Evolutionary conservation across 2,329 filamentous ascomycete species (phyloP), one percentile per base, ranked within the genome.

Genomic region (Lasiodiplodia sp.): DNA sequence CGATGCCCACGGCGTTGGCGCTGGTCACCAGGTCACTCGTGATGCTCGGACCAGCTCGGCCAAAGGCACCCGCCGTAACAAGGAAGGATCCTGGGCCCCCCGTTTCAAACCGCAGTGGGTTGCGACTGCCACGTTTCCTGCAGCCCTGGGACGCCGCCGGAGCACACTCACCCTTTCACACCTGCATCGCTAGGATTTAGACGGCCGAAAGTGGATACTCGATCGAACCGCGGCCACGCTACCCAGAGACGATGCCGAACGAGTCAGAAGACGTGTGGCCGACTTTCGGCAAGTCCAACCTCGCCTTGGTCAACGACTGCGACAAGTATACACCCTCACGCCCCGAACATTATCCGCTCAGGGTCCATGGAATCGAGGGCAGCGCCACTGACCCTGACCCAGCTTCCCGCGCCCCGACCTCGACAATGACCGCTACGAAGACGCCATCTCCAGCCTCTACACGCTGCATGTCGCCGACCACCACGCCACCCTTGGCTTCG

Each of bases 371-470:
- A 34, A 10, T 34, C 31, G 31, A 34, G 28, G 28, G 28, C 28
- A 28, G 28, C 28, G 28, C 6, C 23, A 31, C 25, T n/a, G 18
- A 31, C 21, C 31, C 49, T 21, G 18, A 40, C 23, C 4, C 52
- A 95, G 92, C 75, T 97, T 97, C 75, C 94, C 94, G 1, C 93
- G 96, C 80, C 85, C 86, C 68, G 85, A 90, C 67, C 84, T 83
- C 66, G 82, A 90, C 71, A 84, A 83, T 66, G 82, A 49, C 25
- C 90, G 71, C 85, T 87, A 14, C 77, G 85, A 69, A 5, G 23
- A 44, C 0, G 23, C 34, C 4, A 21, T 44, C 21, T 85, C 87
- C 11, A 77, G 85, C 69, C 82, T 83, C 62, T 88, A 91, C 78
- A 80, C 56, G 78, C 85, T 97, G 71, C 92, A 89, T 76, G 89